Percentiles rank a stretch among this genome's conserved stretches.
These are phyloP conservation scores for Eutrema salsugineum DNA, from an alignment of 441 rosid species.

Conservation along the genomic window DNA sequence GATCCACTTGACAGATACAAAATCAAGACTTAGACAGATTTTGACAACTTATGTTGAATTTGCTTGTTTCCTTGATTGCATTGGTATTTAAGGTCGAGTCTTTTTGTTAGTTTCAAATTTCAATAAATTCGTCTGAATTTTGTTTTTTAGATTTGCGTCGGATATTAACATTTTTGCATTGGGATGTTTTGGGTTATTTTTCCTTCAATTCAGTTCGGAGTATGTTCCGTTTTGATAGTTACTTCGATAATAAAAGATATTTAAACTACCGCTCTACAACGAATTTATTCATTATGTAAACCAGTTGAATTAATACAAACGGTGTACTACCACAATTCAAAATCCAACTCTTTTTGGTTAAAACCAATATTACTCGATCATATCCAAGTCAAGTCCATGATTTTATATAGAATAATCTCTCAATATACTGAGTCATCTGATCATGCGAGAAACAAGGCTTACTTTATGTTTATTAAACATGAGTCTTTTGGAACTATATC, in stretches of 20 bases:
- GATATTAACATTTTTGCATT: background rate
- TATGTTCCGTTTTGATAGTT: background rate
- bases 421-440: too few species aligned
- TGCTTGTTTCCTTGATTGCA: background rate
- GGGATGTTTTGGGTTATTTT: background rate
- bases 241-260: background rate
- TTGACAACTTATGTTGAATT: background rate
- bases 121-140: background rate
- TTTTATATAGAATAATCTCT: too few species aligned
- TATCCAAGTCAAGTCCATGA: too few species aligned
- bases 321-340: too few species aligned
- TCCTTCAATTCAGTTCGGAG: background rate
- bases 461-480: too few species aligned
- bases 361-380: too few species aligned
- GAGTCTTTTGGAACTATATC: too few species aligned
- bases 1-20: conserved; percentile 71
- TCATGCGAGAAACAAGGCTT: too few species aligned
- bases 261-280: background rate
- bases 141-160: background rate
- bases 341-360: too few species aligned
- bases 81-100: background rate
- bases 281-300: too few species aligned
- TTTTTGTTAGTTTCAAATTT: background rate
- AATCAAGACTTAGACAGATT: conserved; percentile 15
- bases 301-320: too few species aligned